phyloP scores from a whole-genome alignment of 1,284 basidiomycete species.

The Austroboletus sp. region DNA sequence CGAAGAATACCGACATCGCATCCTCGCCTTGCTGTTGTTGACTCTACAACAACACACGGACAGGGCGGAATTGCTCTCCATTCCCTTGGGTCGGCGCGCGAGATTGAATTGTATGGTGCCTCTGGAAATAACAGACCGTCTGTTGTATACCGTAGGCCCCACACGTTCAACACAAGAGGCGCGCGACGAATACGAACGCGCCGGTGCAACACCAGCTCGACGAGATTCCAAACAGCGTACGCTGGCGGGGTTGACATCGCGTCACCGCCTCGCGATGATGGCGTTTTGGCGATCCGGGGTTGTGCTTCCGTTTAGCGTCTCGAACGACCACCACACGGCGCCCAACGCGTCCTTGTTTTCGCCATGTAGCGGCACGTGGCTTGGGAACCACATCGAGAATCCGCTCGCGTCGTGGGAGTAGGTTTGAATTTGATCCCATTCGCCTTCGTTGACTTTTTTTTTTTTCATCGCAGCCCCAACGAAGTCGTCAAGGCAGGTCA shows the following conservation, averaged over 20 bases:
- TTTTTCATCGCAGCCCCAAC: constrained; percentile 11
- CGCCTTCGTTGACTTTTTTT: not conserved
- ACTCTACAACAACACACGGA: constrained; percentile 16
- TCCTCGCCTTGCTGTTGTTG: constrained; percentile 15
- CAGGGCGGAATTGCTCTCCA: constrained; percentile 12
- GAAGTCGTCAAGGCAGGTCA: constrained; percentile 32
- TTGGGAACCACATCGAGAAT: constrained; percentile 28
- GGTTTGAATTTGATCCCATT: constrained; percentile 15
- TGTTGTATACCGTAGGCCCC: constrained; percentile 28
- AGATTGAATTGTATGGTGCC: constrained; percentile 27
- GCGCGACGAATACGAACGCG: constrained; percentile 22
- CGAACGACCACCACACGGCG: constrained; percentile 30
- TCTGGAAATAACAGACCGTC: constrained; percentile 26
- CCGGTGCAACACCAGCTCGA: constrained; percentile 27
- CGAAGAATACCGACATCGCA: constrained; percentile 23
- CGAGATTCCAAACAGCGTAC: constrained; percentile 32
- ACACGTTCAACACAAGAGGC: constrained; percentile 17
- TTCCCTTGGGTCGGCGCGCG: constrained; percentile 16
- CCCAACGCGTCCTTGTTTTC: constrained; percentile 39
- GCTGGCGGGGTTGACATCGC: constrained; percentile 29
- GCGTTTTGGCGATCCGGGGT: constrained; percentile 37
- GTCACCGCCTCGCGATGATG: constrained; percentile 37
- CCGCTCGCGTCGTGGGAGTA: constrained; percentile 40
- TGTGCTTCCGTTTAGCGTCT: constrained; percentile 39
- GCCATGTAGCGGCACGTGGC: constrained; percentile 24